These are phyloP conservation scores for Astrothelium macrocarpum DNA, from an alignment of 495 filamentous ascomycete species.

Conservation along the genomic window DNA sequence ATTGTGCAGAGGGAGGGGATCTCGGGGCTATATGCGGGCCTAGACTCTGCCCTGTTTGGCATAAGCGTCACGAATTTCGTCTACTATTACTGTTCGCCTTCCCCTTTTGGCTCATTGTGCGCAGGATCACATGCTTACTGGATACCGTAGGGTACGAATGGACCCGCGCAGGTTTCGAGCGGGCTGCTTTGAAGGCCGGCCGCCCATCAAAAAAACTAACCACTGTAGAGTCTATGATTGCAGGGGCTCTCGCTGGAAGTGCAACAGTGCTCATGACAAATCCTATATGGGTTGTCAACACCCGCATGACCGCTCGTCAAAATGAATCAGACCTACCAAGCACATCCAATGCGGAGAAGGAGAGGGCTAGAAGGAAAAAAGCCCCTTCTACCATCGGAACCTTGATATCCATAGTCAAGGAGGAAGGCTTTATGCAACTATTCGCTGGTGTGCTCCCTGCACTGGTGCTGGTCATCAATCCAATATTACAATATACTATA, in stretches of 20 bases:
- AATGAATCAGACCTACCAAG: conserved; percentile 43
- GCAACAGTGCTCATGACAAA: conserved; percentile 94
- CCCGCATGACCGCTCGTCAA: conserved; percentile 87
- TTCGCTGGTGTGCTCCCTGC: conserved; percentile 92
- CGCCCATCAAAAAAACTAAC: conserved; percentile 75
- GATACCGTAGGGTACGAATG: conserved; percentile 72
- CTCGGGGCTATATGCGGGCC: conserved; percentile 74
- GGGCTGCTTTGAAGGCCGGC: conserved; percentile 63
- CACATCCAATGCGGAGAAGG: conserved; percentile 17
- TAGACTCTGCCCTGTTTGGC: conserved; percentile 87
- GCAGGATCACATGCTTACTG: background rate
- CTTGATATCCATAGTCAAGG: conserved; percentile 59
- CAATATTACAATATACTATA: conserved; percentile 96
- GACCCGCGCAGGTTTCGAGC: conserved; percentile 82
- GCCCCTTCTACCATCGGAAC: conserved; percentile 68
- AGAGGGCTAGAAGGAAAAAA: conserved; percentile 21
- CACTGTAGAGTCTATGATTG: conserved; percentile 82
- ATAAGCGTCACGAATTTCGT: conserved; percentile 99
- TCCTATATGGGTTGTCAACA: conserved; percentile 98
- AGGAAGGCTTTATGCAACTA: conserved; percentile 73
- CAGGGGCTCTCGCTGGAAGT: conserved; percentile 87
- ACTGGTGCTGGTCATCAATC: conserved; percentile 89
- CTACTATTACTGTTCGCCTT: conserved; percentile 85
- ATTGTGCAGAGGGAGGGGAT: conserved; percentile 90
- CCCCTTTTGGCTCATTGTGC: background rate